Percentiles rank a stretch among this genome's conserved stretches.
These are phyloP conservation scores for Aspergillus sp. DNA, from an alignment of 2,329 filamentous ascomycete genomes.

Conservation along the genomic window DNA sequence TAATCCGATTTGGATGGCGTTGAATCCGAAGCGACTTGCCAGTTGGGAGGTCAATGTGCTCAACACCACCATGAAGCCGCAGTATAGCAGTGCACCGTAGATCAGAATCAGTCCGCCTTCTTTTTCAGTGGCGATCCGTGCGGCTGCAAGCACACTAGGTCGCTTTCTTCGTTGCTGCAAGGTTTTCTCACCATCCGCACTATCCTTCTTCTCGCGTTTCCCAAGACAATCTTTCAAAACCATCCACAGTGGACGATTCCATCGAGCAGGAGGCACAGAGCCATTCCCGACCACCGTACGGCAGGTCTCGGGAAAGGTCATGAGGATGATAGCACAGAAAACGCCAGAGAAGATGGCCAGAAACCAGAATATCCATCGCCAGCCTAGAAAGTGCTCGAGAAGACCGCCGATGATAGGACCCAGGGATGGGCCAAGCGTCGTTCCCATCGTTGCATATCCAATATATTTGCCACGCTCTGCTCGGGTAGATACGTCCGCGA, in stretches of 20 bases:
- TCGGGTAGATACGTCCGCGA: slow-evolving; percentile 66
- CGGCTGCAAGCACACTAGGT: slow-evolving; percentile 16
- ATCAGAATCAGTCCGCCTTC: slow-evolving; percentile 29
- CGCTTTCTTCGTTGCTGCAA: slow-evolving; percentile 9
- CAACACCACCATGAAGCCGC: slow-evolving; percentile 41
- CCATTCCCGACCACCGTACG: slow-evolving; percentile 35
- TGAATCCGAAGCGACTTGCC: slow-evolving; percentile 11
- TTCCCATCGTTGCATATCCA: slow-evolving; percentile 58
- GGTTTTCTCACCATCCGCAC: slow-evolving; percentile 2
- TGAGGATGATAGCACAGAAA: slow-evolving; percentile 50
- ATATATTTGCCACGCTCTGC: slow-evolving; percentile 70
- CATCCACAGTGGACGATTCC: slow-evolving; percentile 10
- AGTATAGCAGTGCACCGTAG: slow-evolving; percentile 36
- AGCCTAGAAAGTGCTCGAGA: slow-evolving; percentile 59
- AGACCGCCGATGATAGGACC: slow-evolving; percentile 62
- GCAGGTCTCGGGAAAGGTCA: slow-evolving; percentile 50
- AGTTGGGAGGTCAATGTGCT: slow-evolving; percentile 43
- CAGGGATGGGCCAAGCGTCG: slow-evolving; percentile 48
- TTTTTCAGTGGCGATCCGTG: slow-evolving; percentile 28
- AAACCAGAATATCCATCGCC: slow-evolving; percentile 68
- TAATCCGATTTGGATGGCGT: slow-evolving; percentile 17
- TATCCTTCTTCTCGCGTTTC: neutral
- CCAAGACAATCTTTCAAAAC: neutral
- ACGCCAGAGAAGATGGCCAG: slow-evolving; percentile 48
- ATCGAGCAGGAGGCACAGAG: slow-evolving; percentile 17